A percentile compares a stretch with the other conserved stretches of the same genome.
Conservation (phyloP, 352 stramenopile species). For the Phytopythium oedochilum region DNA sequence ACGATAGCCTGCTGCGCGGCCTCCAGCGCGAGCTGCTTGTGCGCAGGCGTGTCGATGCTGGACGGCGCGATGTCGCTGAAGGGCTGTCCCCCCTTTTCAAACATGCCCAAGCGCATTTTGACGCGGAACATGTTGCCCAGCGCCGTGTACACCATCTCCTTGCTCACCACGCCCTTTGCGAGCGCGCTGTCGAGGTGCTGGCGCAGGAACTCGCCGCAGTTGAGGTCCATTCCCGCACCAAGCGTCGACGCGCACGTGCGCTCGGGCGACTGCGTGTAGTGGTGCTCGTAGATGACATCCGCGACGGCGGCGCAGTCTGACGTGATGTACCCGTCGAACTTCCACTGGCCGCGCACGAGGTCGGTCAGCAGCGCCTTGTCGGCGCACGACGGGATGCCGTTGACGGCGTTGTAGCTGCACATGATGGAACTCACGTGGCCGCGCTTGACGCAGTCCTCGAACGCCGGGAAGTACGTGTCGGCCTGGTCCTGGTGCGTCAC, state of each 20-base stretch:
- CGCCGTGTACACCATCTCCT: constrained; percentile 52
- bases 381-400: constrained; percentile 89
- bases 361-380: constrained; percentile 78
- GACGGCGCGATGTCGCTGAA: constrained; percentile 48
- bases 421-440: constrained; percentile 86
- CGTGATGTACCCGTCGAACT: constrained; percentile 91
- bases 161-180: constrained; percentile 51
- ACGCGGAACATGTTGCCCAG: constrained; percentile 81
- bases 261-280: constrained; percentile 70
- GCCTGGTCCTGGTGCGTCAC: constrained; percentile 84
- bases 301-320: constrained; percentile 89
- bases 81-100: constrained; percentile 70
- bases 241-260: constrained; percentile 50
- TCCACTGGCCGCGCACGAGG: constrained; percentile 78
- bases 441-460: constrained; percentile 79
- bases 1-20: constrained; percentile 76
- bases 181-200: constrained; percentile 63
- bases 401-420: constrained; percentile 95
- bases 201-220: constrained; percentile 71
- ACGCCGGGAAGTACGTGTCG: constrained; percentile 88
- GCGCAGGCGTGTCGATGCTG: constrained; percentile 43
- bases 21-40: constrained; percentile 57
- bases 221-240: constrained; percentile 79
- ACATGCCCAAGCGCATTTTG: constrained; percentile 87
- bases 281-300: constrained; percentile 70